phyloP scores from a whole-genome alignment of 2,329 filamentous ascomycete species.

The Pseudohalonectria lignicola region DNA sequence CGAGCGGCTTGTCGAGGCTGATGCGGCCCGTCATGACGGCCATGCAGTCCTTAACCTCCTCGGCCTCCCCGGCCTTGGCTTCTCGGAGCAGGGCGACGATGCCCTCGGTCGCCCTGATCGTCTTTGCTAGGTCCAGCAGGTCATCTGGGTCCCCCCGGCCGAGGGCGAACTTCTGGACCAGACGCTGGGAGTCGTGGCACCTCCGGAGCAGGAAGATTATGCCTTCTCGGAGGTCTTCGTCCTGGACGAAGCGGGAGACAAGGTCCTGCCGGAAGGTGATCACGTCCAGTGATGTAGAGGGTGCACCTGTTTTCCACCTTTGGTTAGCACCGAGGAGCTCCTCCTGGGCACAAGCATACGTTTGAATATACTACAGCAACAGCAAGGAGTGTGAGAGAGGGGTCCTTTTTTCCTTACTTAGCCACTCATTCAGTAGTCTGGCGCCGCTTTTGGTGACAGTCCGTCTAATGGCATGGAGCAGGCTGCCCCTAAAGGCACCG shows the following conservation, averaged over 20 bases:
- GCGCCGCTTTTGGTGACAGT: conserved; percentile 90
- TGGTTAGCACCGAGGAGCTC: no score
- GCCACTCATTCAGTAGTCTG: conserved; percentile 69
- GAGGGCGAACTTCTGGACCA: conserved; percentile 89
- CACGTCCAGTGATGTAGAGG: conserved; percentile 72
- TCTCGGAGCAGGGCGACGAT: conserved; percentile 40
- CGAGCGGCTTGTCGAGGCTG: conserved; percentile 52
- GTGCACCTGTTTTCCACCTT: conserved; percentile 42
- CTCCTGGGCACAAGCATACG: not conserved
- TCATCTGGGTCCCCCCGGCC: conserved; percentile 90
- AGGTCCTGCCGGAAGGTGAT: conserved; percentile 76
- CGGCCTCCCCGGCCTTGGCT: conserved; percentile 2
- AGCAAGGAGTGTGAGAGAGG: conserved; percentile 27
- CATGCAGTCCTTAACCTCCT: conserved; percentile 22
- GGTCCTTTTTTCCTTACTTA: no score
- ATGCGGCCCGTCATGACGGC: conserved; percentile 43
- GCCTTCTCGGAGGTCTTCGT: conserved; percentile 58
- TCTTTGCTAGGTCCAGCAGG: conserved; percentile 70
- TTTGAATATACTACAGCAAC: not conserved
- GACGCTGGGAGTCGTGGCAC: conserved; percentile 75
- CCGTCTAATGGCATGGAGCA: conserved; percentile 78
- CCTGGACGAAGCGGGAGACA: conserved; percentile 61
- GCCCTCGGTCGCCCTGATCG: conserved; percentile 62
- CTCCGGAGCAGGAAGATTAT: conserved; percentile 57
- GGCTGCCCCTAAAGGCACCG: conserved; percentile 65